These are phyloP conservation scores for Eucalyptus regnans DNA, from an alignment of 345 rosid species.

Conservation along the genomic window DNA sequence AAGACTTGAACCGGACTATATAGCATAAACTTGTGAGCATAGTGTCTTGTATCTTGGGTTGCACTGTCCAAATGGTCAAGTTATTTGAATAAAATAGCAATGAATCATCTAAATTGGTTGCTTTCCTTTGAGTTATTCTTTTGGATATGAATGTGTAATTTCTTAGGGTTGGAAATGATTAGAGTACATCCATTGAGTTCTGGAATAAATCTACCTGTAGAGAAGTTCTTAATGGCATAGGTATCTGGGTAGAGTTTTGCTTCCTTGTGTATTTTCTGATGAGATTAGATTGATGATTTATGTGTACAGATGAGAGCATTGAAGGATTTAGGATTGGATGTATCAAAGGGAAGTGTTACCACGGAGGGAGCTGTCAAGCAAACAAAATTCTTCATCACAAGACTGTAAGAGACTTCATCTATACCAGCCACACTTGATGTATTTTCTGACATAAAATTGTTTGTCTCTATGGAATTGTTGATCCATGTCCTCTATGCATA, in stretches of 20 bases:
- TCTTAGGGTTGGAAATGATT: neutral
- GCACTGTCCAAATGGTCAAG: neutral
- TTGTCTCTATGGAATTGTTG: neutral
- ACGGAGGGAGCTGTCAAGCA: slow-evolving; percentile 74
- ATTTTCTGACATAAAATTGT: neutral
- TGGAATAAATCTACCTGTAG: neutral
- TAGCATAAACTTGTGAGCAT: neutral
- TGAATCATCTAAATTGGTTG: neutral
- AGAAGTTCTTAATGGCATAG: neutral
- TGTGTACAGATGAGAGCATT: slow-evolving; percentile 68
- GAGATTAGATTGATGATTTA: neutral
- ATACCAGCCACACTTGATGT: neutral
- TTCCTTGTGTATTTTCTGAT: neutral
- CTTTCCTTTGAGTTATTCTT: neutral
- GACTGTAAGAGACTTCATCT: slow-evolving; percentile 37
- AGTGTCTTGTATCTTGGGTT: neutral
- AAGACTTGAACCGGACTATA: neutral
- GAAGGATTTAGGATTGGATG: slow-evolving; percentile 86
- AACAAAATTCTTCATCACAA: slow-evolving; percentile 62
- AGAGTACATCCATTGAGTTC: neutral
- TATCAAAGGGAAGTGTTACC: slow-evolving; percentile 67
- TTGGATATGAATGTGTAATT: neutral
- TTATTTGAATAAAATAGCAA: neutral
- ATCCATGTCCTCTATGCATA: neutral
- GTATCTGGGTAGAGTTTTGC: neutral